Conservation (phyloP, 305 asterid genomes). For the Andrographis paniculata region DNA sequence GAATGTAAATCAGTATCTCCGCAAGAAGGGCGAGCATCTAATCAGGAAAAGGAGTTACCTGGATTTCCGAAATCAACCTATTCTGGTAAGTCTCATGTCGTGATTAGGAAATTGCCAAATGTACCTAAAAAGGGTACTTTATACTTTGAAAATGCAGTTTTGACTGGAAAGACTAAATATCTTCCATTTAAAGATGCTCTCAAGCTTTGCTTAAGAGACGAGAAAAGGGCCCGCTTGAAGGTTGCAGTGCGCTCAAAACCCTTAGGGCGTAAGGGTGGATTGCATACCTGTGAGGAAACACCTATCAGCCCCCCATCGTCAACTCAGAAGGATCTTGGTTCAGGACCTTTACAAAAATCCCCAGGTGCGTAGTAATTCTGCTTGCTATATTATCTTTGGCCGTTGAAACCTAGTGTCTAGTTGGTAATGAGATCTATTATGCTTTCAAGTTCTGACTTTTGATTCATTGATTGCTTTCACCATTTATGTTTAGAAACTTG, state of each 20-base stretch:
- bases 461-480: too few species aligned
- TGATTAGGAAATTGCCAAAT: not conserved
- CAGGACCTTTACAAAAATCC: not conserved
- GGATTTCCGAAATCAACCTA: not conserved
- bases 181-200: not conserved
- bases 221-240: not conserved
- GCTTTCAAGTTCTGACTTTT: too few species aligned
- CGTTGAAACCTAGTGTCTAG: not conserved
- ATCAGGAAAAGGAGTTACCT: not conserved
- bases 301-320: not conserved
- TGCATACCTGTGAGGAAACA: not conserved
- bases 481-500: too few species aligned
- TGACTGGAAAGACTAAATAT: not conserved
- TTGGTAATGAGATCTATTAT: not conserved
- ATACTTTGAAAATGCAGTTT: not conserved
- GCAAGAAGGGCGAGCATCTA: not conserved
- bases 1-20: not conserved
- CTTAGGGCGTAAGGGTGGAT: not conserved
- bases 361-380: not conserved
- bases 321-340: not conserved
- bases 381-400: not conserved
- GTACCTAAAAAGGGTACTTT: not conserved
- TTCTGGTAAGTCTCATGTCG: not conserved
- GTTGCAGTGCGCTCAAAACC: not conserved
- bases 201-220: not conserved